Percentiles rank a stretch among this genome's conserved stretches.
Evolutionary conservation across 768 basidiomycete species (phyloP).

Genomic region (Podaxis mareebaensis): DNA sequence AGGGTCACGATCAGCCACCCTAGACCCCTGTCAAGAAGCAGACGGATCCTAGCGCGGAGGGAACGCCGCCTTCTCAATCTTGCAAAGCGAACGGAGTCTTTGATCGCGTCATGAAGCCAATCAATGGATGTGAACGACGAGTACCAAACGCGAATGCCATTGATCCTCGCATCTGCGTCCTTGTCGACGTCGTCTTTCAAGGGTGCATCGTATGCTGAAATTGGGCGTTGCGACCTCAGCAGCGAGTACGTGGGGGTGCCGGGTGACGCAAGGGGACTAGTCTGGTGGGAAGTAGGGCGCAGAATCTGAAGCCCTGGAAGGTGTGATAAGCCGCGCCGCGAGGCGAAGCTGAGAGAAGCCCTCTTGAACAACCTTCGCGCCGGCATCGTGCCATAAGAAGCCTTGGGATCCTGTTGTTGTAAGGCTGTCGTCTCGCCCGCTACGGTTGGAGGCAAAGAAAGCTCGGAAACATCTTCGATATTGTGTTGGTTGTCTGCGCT

Average conservation of each 20-base stretch:
- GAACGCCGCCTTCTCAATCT: constrained; percentile 72
- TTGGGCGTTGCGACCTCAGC: constrained; percentile 50
- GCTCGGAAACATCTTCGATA: neutral
- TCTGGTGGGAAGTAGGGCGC: constrained; percentile 33
- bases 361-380: constrained; percentile 29
- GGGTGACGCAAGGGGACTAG: constrained; percentile 34
- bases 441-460: neutral
- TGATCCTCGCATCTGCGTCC: constrained; percentile 65
- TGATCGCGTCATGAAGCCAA: constrained; percentile 96
- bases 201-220: constrained; percentile 72
- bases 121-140: constrained; percentile 89
- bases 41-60: constrained; percentile 60
- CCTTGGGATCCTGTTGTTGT: constrained; percentile 25
- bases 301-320: constrained; percentile 33
- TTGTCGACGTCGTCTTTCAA: constrained; percentile 41
- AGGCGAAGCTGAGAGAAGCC: constrained; percentile 29
- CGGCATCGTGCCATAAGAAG: constrained; percentile 61
- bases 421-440: constrained; percentile 25
- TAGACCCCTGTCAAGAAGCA: constrained; percentile 71
- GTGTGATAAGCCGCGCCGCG: constrained; percentile 37
- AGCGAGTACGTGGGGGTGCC: constrained; percentile 30
- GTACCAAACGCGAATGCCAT: constrained; percentile 91
- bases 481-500: constrained; percentile 4
- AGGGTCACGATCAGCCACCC: constrained; percentile 91
- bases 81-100: constrained; percentile 83